Percentiles rank a stretch among this genome's conserved stretches.
Conservation (phyloP, 129 eudicot species). For the Ambrosia trifida region DNA sequence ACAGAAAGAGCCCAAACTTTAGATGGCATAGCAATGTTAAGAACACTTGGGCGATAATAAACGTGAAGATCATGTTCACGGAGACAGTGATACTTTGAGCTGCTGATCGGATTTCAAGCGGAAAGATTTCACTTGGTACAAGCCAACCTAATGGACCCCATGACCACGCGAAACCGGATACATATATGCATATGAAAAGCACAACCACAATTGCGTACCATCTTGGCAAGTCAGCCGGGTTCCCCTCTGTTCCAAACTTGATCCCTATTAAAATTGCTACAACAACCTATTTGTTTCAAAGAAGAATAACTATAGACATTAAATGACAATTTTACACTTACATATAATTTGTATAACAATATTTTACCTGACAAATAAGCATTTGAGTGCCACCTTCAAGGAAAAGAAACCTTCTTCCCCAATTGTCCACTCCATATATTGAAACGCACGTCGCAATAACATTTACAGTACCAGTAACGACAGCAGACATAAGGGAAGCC, state of each 20-base stretch:
- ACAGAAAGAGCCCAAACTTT: constrained; percentile 75
- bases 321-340: not conserved
- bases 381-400: constrained; percentile 83
- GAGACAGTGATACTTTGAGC: constrained; percentile 88
- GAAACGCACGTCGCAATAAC: constrained; percentile 73
- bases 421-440: constrained; percentile 67
- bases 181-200: constrained; percentile 72
- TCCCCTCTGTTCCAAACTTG: constrained; percentile 68
- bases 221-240: constrained; percentile 50
- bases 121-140: constrained; percentile 89
- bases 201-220: constrained; percentile 82
- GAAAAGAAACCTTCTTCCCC: constrained; percentile 81
- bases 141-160: constrained; percentile 97
- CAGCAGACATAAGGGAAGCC: constrained; percentile 83
- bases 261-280: constrained; percentile 64
- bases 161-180: constrained; percentile 90
- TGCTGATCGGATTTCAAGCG: constrained; percentile 76
- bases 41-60: constrained; percentile 66
- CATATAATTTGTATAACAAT: too few relatives aligned
- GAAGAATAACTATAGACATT: not conserved
- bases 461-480: constrained; percentile 71
- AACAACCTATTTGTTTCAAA: constrained; percentile 39
- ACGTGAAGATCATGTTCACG: constrained; percentile 89
- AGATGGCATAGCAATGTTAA: constrained; percentile 75
- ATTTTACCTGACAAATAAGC: constrained; percentile 69